These are phyloP conservation scores for Wolfiporia cocos DNA, from an alignment of 1,284 basidiomycete genomes.

Conservation along the genomic window DNA sequence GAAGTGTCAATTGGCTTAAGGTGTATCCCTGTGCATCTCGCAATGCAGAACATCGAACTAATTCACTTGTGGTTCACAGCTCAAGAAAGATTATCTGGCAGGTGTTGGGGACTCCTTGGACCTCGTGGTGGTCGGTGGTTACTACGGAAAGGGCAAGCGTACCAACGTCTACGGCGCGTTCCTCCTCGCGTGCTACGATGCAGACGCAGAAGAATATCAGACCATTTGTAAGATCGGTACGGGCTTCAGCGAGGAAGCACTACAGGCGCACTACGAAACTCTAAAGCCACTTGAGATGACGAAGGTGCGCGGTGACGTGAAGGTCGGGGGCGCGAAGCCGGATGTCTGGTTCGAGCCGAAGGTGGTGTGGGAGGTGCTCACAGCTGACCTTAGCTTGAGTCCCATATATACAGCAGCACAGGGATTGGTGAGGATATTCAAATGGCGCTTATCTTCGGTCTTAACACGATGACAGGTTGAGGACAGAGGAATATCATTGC, in stretches of 20 bases:
- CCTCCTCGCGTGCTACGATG: constrained; percentile 91
- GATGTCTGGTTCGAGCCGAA: constrained; percentile 95
- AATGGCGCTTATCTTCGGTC: constrained; percentile 1
- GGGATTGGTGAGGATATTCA: constrained; percentile 62
- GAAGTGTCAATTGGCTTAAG: constrained; percentile 98
- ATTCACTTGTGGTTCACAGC: constrained; percentile 41
- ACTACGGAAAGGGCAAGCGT: constrained; percentile 96
- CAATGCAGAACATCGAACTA: no score
- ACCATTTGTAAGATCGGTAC: constrained; percentile 99
- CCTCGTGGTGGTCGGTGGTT: constrained; percentile 93
- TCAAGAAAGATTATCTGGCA: constrained; percentile 97
- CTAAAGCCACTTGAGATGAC: constrained; percentile 75
- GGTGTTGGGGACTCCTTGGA: constrained; percentile 97
- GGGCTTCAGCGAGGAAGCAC: constrained; percentile 90
- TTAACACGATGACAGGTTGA: constrained; percentile 51
- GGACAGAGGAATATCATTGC: constrained; percentile 86
- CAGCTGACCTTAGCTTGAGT: constrained; percentile 94
- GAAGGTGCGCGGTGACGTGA: constrained; percentile 71
- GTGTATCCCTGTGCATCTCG: constrained; percentile 33
- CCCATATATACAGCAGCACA: constrained; percentile 98
- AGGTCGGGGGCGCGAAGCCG: constrained; percentile 86
- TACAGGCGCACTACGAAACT: constrained; percentile 79
- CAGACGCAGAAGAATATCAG: constrained; percentile 87
- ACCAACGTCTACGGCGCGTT: constrained; percentile 96
- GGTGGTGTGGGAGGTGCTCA: constrained; percentile 97